Evolutionary conservation across 2,329 filamentous ascomycete genomes (phyloP).

Genomic region (Colletotrichum tanaceti): DNA sequence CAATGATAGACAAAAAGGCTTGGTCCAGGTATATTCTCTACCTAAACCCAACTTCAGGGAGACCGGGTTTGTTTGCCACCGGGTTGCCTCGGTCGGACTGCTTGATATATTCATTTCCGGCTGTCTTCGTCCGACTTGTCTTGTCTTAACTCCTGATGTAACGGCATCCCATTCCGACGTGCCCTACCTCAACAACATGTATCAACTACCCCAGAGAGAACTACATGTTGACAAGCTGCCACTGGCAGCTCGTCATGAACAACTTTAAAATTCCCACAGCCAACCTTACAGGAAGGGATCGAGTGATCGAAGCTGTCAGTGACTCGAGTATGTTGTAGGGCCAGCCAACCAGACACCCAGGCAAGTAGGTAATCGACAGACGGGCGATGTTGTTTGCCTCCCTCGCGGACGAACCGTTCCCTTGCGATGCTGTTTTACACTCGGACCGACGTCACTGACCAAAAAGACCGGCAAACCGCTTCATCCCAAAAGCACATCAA

Average conservation of each 20-base stretch:
- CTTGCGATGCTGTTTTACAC: not conserved
- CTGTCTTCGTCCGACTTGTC: slow-evolving; percentile 3
- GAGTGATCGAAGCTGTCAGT: not conserved
- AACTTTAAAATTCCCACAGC: not conserved
- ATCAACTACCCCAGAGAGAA: not conserved
- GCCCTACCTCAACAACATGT: too few relatives aligned
- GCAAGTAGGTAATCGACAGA: too few relatives aligned
- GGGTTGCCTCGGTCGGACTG: too few relatives aligned
- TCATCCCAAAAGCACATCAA: not conserved
- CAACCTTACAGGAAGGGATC: not conserved
- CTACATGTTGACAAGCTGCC: not conserved
- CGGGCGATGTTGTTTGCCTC: too few relatives aligned
- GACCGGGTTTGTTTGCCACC: too few relatives aligned
- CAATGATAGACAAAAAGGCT: too few relatives aligned
- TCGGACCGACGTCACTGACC: slow-evolving; percentile 10
- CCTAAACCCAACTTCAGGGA: too few relatives aligned
- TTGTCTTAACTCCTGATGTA: not conserved
- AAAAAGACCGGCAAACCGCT: not conserved
- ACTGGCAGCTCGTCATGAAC: not conserved
- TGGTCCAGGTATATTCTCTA: too few relatives aligned
- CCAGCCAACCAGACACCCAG: too few relatives aligned
- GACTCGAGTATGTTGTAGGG: not conserved
- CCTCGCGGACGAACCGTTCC: not conserved
- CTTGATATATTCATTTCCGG: not conserved
- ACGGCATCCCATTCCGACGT: slow-evolving; percentile 5